Evolutionary conservation across 768 basidiomycete genomes (phyloP).

Genomic region (Trametes cubensis): DNA sequence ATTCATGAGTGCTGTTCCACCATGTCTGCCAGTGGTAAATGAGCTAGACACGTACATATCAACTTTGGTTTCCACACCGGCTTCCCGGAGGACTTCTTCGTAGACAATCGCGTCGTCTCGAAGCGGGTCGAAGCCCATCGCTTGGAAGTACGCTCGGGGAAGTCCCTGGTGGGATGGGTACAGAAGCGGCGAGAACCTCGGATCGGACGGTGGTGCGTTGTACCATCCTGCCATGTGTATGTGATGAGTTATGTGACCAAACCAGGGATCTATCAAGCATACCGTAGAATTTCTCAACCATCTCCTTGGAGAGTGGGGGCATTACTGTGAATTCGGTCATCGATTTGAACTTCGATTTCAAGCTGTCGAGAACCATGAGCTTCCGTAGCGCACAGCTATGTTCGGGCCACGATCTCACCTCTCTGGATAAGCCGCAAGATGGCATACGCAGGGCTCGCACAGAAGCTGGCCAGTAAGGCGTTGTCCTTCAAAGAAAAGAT

Average conservation of each 20-base stretch:
- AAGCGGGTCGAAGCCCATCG: slow-evolving; percentile 30
- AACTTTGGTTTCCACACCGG: slow-evolving; percentile 28
- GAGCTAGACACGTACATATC: slow-evolving; percentile 23
- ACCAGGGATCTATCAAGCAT: too few species aligned
- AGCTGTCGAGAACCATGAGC: slow-evolving; percentile 10
- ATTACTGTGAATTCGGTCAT: slow-evolving; percentile 28
- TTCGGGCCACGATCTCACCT: neutral
- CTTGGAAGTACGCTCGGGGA: slow-evolving; percentile 31
- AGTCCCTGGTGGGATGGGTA: slow-evolving; percentile 22
- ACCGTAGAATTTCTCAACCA: neutral
- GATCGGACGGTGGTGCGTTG: slow-evolving; percentile 1
- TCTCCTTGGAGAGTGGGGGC: slow-evolving; percentile 10
- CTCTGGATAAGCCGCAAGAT: slow-evolving; percentile 26
- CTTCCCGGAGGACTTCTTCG: slow-evolving; percentile 29
- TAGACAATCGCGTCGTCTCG: slow-evolving; percentile 36
- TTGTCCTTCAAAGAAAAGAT: slow-evolving; percentile 27
- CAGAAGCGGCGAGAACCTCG: neutral
- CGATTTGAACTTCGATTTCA: slow-evolving; percentile 27
- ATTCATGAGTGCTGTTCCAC: neutral
- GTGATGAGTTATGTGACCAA: too few species aligned
- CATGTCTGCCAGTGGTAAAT: too few species aligned
- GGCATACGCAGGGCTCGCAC: slow-evolving; percentile 23
- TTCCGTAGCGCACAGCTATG: too few species aligned
- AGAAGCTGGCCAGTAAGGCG: slow-evolving; percentile 33
- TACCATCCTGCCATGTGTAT: neutral